Percentiles rank a stretch among this genome's conserved stretches.
These are phyloP conservation scores for Xylaria multiplex DNA, from an alignment of 2,329 filamentous ascomycete genomes.

Conservation along the genomic window DNA sequence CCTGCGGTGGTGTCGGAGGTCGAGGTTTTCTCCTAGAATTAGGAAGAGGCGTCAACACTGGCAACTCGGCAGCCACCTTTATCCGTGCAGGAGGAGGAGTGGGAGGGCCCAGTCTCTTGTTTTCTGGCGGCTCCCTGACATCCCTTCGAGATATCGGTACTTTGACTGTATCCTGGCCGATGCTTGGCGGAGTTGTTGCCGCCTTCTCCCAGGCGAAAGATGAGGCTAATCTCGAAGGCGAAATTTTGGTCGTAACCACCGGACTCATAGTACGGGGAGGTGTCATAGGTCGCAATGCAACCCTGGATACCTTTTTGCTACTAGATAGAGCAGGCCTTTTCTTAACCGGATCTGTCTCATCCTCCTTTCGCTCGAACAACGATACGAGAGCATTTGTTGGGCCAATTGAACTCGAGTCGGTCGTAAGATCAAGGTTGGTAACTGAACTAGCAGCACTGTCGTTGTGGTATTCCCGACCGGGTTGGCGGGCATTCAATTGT, in stretches of 20 bases:
- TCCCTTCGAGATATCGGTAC: constrained; percentile 10
- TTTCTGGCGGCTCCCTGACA: neutral
- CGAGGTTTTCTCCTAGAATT: constrained; percentile 39
- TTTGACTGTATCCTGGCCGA: constrained; percentile 4
- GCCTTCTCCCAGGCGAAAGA: constrained; percentile 39
- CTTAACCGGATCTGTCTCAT: constrained; percentile 45
- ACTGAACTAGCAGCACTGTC: constrained; percentile 47
- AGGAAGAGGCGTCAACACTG: constrained; percentile 15
- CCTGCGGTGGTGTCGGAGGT: constrained; percentile 41
- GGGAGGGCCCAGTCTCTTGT: constrained; percentile 40
- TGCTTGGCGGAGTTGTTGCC: constrained; percentile 33
- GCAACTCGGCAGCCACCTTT: constrained; percentile 30
- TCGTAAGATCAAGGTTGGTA: constrained; percentile 49
- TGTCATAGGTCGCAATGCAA: constrained; percentile 46
- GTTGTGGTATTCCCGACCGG: constrained; percentile 39
- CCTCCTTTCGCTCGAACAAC: constrained; percentile 69
- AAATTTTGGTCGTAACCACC: constrained; percentile 38
- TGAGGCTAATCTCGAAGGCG: constrained; percentile 42
- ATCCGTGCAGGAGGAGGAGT: constrained; percentile 44
- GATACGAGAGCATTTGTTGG: constrained; percentile 73
- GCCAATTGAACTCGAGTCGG: constrained; percentile 68
- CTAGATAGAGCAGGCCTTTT: constrained; percentile 40
- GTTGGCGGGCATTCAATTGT: constrained; percentile 41
- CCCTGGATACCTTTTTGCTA: constrained; percentile 48
- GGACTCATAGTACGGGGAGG: constrained; percentile 48